Conservation (phyloP, 768 basidiomycete genomes). For the Pilatotrama ljubarskyi region DNA sequence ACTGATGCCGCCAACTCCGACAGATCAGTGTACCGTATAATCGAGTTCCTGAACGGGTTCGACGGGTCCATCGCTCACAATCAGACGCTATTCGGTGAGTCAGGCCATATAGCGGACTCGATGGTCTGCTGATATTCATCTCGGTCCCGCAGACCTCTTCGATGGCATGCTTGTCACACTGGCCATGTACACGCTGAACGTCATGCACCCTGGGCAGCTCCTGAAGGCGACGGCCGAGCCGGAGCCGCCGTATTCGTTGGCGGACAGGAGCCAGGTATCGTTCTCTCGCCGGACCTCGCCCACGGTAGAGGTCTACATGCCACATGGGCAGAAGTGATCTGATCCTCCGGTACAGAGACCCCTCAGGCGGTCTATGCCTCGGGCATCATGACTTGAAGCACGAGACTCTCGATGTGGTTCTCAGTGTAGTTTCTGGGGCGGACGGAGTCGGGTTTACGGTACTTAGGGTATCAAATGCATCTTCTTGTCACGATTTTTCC, state of each 20-base stretch:
- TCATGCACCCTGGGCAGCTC: conserved; percentile 45
- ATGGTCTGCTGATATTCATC: too few relatives aligned
- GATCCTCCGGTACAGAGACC: neutral
- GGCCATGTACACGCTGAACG: conserved; percentile 45
- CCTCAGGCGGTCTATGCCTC: neutral
- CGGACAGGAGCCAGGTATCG: neutral
- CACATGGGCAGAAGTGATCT: neutral
- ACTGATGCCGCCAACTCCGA: neutral
- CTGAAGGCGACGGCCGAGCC: conserved; percentile 9
- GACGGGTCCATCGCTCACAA: conserved; percentile 47
- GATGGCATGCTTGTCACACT: conserved; percentile 50
- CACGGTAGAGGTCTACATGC: neutral
- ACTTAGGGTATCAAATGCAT: too few relatives aligned
- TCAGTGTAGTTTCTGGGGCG: too few relatives aligned
- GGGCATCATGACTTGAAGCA: too few relatives aligned
- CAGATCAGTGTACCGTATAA: conserved; percentile 52
- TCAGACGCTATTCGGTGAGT: conserved; percentile 46
- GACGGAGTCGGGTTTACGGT: too few relatives aligned
- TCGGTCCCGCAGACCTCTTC: conserved; percentile 47
- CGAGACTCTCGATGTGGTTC: too few relatives aligned
- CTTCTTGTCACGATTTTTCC: too few relatives aligned
- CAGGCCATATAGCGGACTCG: too few relatives aligned
- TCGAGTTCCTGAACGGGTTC: conserved; percentile 53
- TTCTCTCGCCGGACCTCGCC: conserved; percentile 6
- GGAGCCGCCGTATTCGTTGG: neutral